phyloP scores from a whole-genome alignment of 805 yeast species.

The Candida suzukii region DNA sequence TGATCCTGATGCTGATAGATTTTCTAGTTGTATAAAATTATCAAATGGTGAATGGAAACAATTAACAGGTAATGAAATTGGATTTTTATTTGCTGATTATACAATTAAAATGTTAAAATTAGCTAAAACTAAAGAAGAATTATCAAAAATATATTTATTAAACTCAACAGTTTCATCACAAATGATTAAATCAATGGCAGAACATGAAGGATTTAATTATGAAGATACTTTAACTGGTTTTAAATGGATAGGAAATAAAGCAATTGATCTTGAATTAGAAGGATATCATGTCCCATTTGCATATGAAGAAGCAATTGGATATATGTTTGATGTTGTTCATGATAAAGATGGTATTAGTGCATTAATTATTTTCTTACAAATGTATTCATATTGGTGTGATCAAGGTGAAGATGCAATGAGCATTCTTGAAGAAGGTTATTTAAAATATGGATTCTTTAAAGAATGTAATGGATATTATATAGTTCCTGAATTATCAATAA shows the following conservation, averaged over 20 bases:
- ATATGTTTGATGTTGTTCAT: slow-evolving; percentile 75
- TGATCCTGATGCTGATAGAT: slow-evolving; percentile 97
- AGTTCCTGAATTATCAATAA: slow-evolving; percentile 45
- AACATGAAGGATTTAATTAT: slow-evolving; percentile 49
- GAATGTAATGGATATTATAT: slow-evolving; percentile 84
- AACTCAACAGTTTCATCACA: slow-evolving; percentile 94
- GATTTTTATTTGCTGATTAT: slow-evolving; percentile 72
- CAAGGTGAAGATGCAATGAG: slow-evolving; percentile 34
- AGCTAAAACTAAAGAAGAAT: slow-evolving; percentile 13
- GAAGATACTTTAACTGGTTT: slow-evolving; percentile 90
- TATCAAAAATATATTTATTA: slow-evolving; percentile 44
- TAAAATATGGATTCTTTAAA: slow-evolving; percentile 71
- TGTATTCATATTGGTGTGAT: slow-evolving; percentile 45
- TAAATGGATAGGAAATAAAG: slow-evolving; percentile 94
- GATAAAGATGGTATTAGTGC: slow-evolving; percentile 95
- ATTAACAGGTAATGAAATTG: slow-evolving; percentile 87
- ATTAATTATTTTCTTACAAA: slow-evolving; percentile 64
- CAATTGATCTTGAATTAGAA: slow-evolving; percentile 56
- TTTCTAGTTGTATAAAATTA: slow-evolving; percentile 66
- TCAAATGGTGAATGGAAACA: slow-evolving; percentile 55
- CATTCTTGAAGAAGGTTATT: slow-evolving; percentile 51
- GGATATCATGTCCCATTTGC: slow-evolving; percentile 81
- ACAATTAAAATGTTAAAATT: slow-evolving; percentile 27
- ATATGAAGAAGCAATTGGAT: slow-evolving; percentile 94
- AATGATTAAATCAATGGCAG: slow-evolving; percentile 64